These are phyloP conservation scores for Xylaria flabelliformis DNA, from an alignment of 495 filamentous ascomycete species.

Conservation along the genomic window DNA sequence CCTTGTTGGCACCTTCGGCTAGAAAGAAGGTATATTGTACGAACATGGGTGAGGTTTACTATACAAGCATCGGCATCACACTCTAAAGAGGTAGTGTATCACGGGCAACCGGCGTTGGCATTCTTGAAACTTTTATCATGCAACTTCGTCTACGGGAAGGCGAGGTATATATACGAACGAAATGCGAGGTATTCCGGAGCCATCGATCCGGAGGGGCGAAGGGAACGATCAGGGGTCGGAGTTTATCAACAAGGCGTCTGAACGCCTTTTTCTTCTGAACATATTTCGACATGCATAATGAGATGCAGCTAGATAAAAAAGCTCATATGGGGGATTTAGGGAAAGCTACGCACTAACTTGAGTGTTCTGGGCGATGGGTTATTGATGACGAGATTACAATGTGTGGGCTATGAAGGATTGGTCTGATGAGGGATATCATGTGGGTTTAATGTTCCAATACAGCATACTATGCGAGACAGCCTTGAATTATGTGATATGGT, in stretches of 20 bases:
- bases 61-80: slow-evolving; percentile 16
- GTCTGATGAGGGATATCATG: background rate
- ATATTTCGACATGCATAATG: slow-evolving; percentile 1
- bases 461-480: background rate
- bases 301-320: slow-evolving; percentile 1
- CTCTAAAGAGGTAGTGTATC: slow-evolving; percentile 7
- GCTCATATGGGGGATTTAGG: background rate
- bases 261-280: background rate
- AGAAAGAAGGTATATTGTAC: background rate
- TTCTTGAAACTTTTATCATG: slow-evolving; percentile 1
- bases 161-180: slow-evolving; percentile 12
- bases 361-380: background rate
- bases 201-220: background rate
- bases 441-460: background rate
- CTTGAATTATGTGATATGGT: background rate
- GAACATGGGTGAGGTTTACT: background rate
- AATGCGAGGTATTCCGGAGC: background rate
- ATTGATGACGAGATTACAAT: background rate
- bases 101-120: slow-evolving; percentile 19
- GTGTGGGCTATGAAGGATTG: background rate
- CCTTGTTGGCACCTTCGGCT: background rate
- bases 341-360: background rate
- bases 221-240: background rate
- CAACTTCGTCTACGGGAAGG: background rate
- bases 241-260: slow-evolving; percentile 2